Evolutionary conservation across 2,329 filamentous ascomycete genomes (phyloP), one percentile per base, ranked within the genome.

Genomic region (Botryotinia convoluta): DNA sequence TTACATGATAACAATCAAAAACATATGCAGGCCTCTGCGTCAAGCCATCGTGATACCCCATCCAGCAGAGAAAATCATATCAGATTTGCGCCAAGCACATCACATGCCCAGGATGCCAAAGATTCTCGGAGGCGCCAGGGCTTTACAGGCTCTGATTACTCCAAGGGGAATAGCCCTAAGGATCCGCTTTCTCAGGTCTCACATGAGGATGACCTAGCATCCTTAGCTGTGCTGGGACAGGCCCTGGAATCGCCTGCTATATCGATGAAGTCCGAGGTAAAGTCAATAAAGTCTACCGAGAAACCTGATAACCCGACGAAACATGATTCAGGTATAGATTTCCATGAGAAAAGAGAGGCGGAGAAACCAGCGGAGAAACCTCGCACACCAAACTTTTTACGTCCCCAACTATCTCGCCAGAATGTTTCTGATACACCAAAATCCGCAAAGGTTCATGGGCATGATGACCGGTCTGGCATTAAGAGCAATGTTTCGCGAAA

Each of bases 191-290:
- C 69, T 51, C 32, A 63, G 35, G 29, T 79, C 37, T 79, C 77
- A 22, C 72, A 77, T 42, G 75, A 77, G 45, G 73, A 78, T 42
- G 77, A 79, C 51, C 60, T 74, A 45, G 72, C 74, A 35, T 79
- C 76, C 51, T 67, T 78, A 44, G 74, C 73, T 48, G 65, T 74
- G 22, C 73, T 78, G 22, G 73, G 74, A 12, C 32, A 72, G 35
- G 75, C 71, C 69, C 69, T 79, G n/a, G 69, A 71, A 26, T 70
- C 69, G 26, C 67, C 68, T 54, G 48, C 4, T 12, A 35, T 39
- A n/a, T 39, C 68, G 16, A 57, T 57, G 6, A 59, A 63, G 42
- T 48, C 45, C 44, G 20, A 45, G 45, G 45, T 16, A 10, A 48
- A 48, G n/a, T 20, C 37, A 4, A n/a, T 32, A 26, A 60, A 65